Base-by-base conservation (phyloP, 106 monocot genomes). In the Apostasia shenzhenica region DNA sequence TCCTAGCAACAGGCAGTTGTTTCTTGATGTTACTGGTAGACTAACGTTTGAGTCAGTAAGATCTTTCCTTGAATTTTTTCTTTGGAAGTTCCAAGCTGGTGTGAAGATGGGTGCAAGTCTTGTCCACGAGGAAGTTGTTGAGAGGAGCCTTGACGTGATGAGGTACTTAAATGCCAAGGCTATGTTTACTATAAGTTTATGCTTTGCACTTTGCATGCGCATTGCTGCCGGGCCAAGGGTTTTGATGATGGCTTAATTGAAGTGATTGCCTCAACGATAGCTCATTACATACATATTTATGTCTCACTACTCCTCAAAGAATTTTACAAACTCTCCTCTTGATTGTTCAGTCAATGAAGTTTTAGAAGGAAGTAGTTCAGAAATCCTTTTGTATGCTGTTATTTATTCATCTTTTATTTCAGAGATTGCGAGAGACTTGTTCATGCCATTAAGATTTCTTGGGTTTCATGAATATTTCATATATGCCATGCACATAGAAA, bases 1-100 rank as follows among this genome's bases (percentile, higher is more conserved):
- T 6, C 91, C 84, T 1, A 76, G 78, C 44, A 91, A 88, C 59
- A 61, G 81, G 60, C 85, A 58, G 67, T 77, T 91, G 13, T 76
- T 91, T 64, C 77, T 94, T 13, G 91, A 91, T 78, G 71, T 94
- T 13, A 88, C 87, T 1, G 94, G 87, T 57, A 82, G 94, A 41
- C 78, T 88, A 66, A 85, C 90, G 4, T 84, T 83, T 14, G 90
- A 88, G 78, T 83, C 85, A 2, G 85, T 88, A 75, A 87, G 70
- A 79, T 90, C 90, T 1, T 79, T 92, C 14, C 84, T 92, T 11
- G 87, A 85, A 14, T 88, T 88, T 45, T 42, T 80, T 42, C 38
- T 88, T 72, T 67, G 58, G 65, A 87, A 79, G 67, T 10, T 83
- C 56, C 68, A 43, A 42, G 78, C 79, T 45, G 57, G 78, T 38